Conservation (phyloP, 2,329 filamentous ascomycete species). For the Aspergillus novofumigatus region DNA sequence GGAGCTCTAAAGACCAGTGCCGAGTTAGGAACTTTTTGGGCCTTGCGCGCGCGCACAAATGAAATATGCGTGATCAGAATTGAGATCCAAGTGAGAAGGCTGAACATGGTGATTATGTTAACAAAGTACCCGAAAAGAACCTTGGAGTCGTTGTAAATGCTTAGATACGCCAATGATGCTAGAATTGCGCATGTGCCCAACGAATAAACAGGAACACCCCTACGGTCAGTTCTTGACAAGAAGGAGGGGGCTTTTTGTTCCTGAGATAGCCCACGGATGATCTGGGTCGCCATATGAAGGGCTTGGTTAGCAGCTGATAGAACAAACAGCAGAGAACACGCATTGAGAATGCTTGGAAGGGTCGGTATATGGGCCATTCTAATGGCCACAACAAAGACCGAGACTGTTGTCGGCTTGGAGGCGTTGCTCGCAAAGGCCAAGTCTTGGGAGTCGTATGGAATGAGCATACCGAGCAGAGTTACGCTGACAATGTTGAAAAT, state of each 20-base stretch:
- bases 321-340: conserved; percentile 67
- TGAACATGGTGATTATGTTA: conserved; percentile 63
- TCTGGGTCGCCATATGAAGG: conserved; percentile 68
- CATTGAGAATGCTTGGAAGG: conserved; percentile 67
- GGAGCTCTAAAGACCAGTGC: conserved; percentile 63
- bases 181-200: conserved; percentile 59
- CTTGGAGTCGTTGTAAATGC: conserved; percentile 53
- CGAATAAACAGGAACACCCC: conserved; percentile 65
- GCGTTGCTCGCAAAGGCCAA: conserved; percentile 48
- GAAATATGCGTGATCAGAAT: conserved; percentile 64
- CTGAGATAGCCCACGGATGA: conserved; percentile 67
- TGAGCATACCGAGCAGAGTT: conserved; percentile 69
- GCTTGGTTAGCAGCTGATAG: conserved; percentile 73
- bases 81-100: conserved; percentile 62
- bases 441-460: conserved; percentile 61
- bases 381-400: conserved; percentile 72
- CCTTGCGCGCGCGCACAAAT: conserved; percentile 59
- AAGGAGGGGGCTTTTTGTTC: conserved; percentile 67
- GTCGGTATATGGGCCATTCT: conserved; percentile 57
- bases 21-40: conserved; percentile 54
- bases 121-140: conserved; percentile 61
- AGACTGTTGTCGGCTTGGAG: conserved; percentile 53
- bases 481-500: conserved; percentile 74
- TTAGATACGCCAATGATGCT: conserved; percentile 63
- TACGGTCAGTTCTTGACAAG: conserved; percentile 63